phyloP scores from a whole-genome alignment of 2,329 filamentous ascomycete species.

The Venturia carpophila region DNA sequence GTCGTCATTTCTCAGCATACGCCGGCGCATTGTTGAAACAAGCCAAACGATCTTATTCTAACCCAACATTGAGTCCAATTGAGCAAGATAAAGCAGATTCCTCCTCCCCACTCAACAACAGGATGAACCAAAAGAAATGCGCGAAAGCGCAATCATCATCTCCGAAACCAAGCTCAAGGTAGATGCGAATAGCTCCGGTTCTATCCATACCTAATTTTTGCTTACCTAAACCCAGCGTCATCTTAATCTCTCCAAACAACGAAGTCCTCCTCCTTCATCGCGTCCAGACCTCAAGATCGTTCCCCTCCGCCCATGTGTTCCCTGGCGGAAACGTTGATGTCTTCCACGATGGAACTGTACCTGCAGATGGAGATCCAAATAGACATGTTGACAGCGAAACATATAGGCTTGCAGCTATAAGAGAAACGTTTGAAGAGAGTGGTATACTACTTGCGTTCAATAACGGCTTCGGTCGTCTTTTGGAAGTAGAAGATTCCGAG shows the following conservation, averaged over 20 bases:
- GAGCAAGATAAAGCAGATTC: neutral
- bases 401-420: conserved; percentile 75
- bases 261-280: conserved; percentile 83
- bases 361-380: conserved; percentile 41
- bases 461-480: conserved; percentile 45
- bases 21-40: neutral
- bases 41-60: neutral
- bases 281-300: conserved; percentile 72
- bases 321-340: conserved; percentile 78
- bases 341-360: conserved; percentile 62
- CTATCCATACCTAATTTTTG: neutral
- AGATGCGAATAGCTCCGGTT: neutral
- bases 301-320: conserved; percentile 90
- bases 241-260: conserved; percentile 79
- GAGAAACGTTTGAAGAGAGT: conserved; percentile 93
- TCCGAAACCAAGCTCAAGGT: conserved; percentile 18
- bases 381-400: conserved; percentile 63
- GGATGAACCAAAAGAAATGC: conserved; percentile 7
- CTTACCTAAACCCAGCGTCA: conserved; percentile 48
- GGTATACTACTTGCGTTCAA: conserved; percentile 69
- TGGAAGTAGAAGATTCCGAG: conserved; percentile 53
- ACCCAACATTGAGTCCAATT: neutral
- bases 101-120: neutral
- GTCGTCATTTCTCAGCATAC: neutral
- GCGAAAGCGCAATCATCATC: conserved; percentile 14